Conservation (phyloP, 768 basidiomycete genomes). For the Russula earlei region DNA sequence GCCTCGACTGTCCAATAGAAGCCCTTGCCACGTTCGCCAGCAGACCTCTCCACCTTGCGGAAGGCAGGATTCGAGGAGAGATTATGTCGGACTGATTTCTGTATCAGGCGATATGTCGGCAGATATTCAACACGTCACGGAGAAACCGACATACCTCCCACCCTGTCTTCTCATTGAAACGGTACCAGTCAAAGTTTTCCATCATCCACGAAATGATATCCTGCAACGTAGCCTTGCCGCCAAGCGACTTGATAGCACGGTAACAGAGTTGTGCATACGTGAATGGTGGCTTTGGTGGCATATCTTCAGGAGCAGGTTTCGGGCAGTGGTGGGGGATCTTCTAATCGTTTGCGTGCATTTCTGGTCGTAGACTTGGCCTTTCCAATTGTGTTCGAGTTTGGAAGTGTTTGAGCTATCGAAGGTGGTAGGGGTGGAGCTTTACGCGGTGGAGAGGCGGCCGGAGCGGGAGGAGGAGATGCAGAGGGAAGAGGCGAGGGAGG, state of each 20-base stretch:
- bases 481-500: constrained; percentile 77
- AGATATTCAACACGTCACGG: constrained; percentile 1
- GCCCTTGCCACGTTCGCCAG: constrained; percentile 83
- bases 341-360: constrained; percentile 10
- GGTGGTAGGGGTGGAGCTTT: constrained; percentile 41
- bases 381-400: constrained; percentile 52
- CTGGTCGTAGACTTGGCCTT: constrained; percentile 13
- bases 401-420: constrained; percentile 38
- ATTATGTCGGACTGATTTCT: constrained; percentile 91
- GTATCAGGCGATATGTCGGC: not conserved
- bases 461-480: constrained; percentile 57
- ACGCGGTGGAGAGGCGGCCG: constrained; percentile 33
- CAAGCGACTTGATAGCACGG: constrained; percentile 73
- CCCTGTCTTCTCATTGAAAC: constrained; percentile 66
- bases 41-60: constrained; percentile 77
- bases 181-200: constrained; percentile 84
- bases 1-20: constrained; percentile 91
- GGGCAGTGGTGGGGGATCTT: constrained; percentile 30
- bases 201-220: constrained; percentile 91
- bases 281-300: constrained; percentile 80
- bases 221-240: constrained; percentile 81
- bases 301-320: constrained; percentile 56
- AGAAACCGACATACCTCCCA: constrained; percentile 67
- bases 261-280: constrained; percentile 92
- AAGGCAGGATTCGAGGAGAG: constrained; percentile 90